Evolutionary conservation across 495 filamentous ascomycete genomes (phyloP), one percentile per base, ranked within the genome.

Genomic region (Bombardia bombarda): DNA sequence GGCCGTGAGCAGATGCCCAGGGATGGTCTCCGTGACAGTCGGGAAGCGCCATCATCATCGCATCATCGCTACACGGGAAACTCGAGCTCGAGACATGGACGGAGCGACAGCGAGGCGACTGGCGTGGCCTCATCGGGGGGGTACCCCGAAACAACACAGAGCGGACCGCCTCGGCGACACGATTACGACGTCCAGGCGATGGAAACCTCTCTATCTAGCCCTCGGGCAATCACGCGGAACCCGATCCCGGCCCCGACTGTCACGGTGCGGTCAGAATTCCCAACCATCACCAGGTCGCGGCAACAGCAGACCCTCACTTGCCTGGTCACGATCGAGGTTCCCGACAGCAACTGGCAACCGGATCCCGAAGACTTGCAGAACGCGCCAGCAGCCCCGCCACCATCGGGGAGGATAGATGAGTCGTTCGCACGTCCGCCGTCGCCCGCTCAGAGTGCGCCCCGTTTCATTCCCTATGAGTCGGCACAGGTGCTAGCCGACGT

Each of bases 101-200:
- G 90, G 49, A 82, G 75, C 23, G 72, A 77, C 43, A 76, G 72
- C 51, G 79, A 82, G 40, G 80, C 77, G 12, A 87, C 86, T 9
- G 81, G 79, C 8, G 76, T 83, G 33, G 80, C 84, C 19, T 86
- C 82, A 7, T 86, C 83, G 17, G 79, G 68, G 42, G 86, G 88
- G 18, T 93, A 90, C 54, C 75, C 79, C 32, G 87, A 90, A 19
- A 74, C 77, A 9, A 60, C 63, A 6, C 69, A 69, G 44, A 77
- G 72, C 50, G 73, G 73, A 12, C 70, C 74, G 16, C 70, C 70
- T 30, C 69, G 90, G 47, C 79, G 88, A 40, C 90, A 96, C 55
- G 92, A 96, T 53, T 96, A 95, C 56, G 92, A 98, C 60, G 78
- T 95, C 19, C 90, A 96, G 55, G 86, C 90, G 10, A 94, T 95